phyloP scores from a whole-genome alignment of 148 eudicot species.

The Silene uniflora region DNA sequence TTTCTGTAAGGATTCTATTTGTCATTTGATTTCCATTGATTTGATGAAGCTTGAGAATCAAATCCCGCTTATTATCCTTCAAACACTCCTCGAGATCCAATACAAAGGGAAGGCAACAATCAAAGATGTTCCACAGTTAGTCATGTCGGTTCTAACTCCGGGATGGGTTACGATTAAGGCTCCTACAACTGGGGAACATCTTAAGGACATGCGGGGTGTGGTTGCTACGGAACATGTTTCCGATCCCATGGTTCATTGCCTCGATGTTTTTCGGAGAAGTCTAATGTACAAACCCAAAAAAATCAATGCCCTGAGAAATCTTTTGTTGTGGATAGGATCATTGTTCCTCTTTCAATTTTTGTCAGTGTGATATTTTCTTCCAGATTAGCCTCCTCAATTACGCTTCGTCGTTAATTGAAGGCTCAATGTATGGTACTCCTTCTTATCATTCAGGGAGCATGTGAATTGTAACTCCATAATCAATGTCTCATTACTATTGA shows the following conservation, averaged over 20 bases:
- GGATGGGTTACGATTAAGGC: neutral
- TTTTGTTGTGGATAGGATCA: no score
- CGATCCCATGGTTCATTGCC: slow-evolving; percentile 1
- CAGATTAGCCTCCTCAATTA: no score
- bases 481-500: no score
- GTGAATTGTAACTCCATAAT: no score
- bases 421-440: no score
- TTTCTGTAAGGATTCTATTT: slow-evolving; percentile 1
- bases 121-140: neutral
- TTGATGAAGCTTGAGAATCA: slow-evolving; percentile 12
- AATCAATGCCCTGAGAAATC: no score
- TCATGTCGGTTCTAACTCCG: no score
- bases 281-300: neutral
- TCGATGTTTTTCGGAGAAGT: neutral
- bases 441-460: no score
- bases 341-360: no score
- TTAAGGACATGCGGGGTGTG: neutral
- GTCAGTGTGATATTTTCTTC: no score
- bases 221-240: neutral
- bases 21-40: slow-evolving; percentile 4
- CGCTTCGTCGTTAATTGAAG: no score
- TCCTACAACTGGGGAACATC: neutral
- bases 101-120: neutral
- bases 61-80: no score
- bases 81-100: neutral